A percentile compares a stretch with the other conserved stretches of the same genome.
These are phyloP conservation scores for Phytophthora pisi DNA, from an alignment of 352 stramenopile species.

Conservation along the genomic window DNA sequence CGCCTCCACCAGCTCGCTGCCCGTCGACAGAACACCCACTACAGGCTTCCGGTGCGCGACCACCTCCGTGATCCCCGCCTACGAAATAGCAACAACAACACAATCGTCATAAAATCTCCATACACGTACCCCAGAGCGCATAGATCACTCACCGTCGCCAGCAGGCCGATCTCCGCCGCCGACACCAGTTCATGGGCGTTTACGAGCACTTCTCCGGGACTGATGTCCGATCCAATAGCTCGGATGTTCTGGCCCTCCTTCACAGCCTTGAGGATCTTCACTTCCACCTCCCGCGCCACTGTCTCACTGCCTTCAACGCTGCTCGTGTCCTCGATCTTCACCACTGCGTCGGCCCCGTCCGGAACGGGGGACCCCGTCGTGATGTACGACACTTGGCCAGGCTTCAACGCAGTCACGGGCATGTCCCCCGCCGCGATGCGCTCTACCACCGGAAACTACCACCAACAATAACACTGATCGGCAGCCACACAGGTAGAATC, in stretches of 20 bases:
- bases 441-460: constrained; percentile 68
- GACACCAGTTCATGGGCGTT: constrained; percentile 74
- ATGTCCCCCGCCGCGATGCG: constrained; percentile 74
- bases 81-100: constrained; percentile 4
- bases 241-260: constrained; percentile 81
- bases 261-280: constrained; percentile 73
- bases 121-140: background rate
- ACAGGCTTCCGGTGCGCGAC: constrained; percentile 68
- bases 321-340: constrained; percentile 94
- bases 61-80: constrained; percentile 80
- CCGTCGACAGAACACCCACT: constrained; percentile 95
- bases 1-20: constrained; percentile 92
- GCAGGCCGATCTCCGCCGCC: constrained; percentile 90
- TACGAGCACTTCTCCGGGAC: constrained; percentile 76
- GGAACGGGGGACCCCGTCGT: constrained; percentile 95
- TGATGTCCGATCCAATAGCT: constrained; percentile 92
- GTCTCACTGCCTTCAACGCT: constrained; percentile 46
- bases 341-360: constrained; percentile 90
- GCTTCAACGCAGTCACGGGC: constrained; percentile 41
- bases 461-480: background rate
- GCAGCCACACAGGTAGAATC: background rate
- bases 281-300: constrained; percentile 39
- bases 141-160: constrained; percentile 79
- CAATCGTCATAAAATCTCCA: background rate
- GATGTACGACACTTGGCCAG: constrained; percentile 89